Evolutionary conservation across 495 filamentous ascomycete genomes (phyloP).

Genomic region (Hypoxylon fragiforme): DNA sequence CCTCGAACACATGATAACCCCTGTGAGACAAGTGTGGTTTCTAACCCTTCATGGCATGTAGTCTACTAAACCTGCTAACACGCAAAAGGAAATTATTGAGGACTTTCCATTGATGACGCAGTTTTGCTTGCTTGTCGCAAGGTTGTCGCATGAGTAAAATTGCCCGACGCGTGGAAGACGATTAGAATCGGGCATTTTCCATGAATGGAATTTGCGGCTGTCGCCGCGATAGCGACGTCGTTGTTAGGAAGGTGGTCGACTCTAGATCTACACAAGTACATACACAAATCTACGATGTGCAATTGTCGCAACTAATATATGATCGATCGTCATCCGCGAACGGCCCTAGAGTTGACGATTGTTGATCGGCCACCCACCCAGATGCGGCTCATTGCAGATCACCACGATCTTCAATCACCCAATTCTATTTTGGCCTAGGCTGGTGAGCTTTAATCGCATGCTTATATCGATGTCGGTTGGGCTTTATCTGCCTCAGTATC

Average conservation of each 20-base stretch:
- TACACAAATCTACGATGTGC: no score
- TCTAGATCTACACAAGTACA: no score
- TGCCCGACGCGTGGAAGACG: background rate
- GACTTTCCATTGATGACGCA: background rate
- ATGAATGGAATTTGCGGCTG: background rate
- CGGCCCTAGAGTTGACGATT: background rate
- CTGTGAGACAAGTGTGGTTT: conserved; percentile 28
- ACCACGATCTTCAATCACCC: conserved; percentile 8
- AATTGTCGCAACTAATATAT: no score
- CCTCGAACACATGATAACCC: conserved; percentile 4
- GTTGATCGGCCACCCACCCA: conserved; percentile 12
- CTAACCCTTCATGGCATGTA: conserved; percentile 12
- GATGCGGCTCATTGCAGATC: conserved; percentile 18
- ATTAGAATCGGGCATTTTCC: background rate
- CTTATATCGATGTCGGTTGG: conserved; percentile 8
- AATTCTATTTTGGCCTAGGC: conserved; percentile 3
- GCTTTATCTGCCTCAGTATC: background rate
- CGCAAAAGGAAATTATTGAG: conserved; percentile 14
- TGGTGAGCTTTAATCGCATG: background rate
- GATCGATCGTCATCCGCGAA: conserved; percentile 3
- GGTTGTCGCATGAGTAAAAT: background rate
- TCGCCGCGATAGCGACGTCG: no score
- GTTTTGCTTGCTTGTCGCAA: conserved; percentile 6
- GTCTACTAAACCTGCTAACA: conserved; percentile 12
- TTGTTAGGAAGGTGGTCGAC: background rate